A percentile compares a stretch with the other conserved stretches of the same genome.
phyloP scores from a whole-genome alignment of 2,329 filamentous ascomycete species.

The Beauveria varroae region DNA sequence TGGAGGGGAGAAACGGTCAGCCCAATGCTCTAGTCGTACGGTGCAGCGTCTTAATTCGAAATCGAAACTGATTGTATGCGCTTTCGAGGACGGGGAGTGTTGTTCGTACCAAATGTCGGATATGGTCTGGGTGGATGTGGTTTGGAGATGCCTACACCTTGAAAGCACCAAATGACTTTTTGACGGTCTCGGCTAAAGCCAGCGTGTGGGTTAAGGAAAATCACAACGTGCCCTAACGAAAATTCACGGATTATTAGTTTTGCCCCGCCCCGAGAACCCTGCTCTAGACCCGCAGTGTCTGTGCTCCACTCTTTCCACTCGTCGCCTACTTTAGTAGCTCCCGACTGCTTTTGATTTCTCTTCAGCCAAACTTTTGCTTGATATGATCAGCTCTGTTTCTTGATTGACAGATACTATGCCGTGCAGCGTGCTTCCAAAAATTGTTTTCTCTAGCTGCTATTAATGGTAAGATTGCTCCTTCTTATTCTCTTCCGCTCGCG shows the following conservation, averaged over 20 bases:
- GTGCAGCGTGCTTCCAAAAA: not conserved
- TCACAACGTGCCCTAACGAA: slow-evolving; percentile 35
- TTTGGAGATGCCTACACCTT: slow-evolving; percentile 24
- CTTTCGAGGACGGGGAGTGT: not conserved
- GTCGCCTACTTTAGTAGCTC: not conserved
- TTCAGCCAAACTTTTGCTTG: too few species aligned
- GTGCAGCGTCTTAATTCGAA: slow-evolving; percentile 4
- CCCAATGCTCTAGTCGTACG: slow-evolving; percentile 18
- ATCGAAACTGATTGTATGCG: not conserved
- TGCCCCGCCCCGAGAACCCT: slow-evolving; percentile 14
- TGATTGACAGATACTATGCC: not conserved
- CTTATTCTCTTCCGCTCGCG: slow-evolving; percentile 12
- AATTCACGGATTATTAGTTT: slow-evolving; percentile 24
- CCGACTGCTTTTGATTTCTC: not conserved
- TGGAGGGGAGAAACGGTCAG: slow-evolving; percentile 29
- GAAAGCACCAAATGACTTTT: slow-evolving; percentile 33
- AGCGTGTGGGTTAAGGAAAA: slow-evolving; percentile 33
- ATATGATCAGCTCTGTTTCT: not conserved
- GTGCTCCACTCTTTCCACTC: not conserved
- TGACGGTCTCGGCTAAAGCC: slow-evolving; percentile 29
- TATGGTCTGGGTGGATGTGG: slow-evolving; percentile 14
- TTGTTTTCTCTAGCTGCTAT: not conserved
- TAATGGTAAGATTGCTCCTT: slow-evolving; percentile 22
- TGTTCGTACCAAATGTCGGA: slow-evolving; percentile 15
- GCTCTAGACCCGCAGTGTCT: not conserved